A percentile compares a stretch with the other conserved stretches of the same genome.
Conservation (phyloP, 768 basidiomycete species). For the Trametes villosa region DNA sequence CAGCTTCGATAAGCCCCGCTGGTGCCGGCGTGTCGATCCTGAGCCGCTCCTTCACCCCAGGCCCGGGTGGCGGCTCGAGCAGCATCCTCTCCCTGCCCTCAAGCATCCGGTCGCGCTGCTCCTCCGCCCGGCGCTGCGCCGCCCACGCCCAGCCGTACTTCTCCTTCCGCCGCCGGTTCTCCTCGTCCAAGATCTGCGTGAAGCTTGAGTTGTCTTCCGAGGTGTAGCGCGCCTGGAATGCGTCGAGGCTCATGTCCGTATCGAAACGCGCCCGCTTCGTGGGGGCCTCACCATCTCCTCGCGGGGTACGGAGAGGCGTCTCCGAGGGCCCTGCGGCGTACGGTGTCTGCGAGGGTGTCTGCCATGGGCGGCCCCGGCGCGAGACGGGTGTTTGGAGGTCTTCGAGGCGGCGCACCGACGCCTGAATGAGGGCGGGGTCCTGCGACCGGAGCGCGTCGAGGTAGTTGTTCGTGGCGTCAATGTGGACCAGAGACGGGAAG, state of each 20-base stretch:
- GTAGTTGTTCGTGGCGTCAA: slow-evolving; percentile 88
- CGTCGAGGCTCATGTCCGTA: slow-evolving; percentile 69
- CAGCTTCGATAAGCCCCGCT: slow-evolving; percentile 55
- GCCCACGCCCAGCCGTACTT: slow-evolving; percentile 94
- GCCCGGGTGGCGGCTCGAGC: slow-evolving; percentile 63
- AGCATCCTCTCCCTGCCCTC: slow-evolving; percentile 72
- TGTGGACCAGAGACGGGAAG: slow-evolving; percentile 90
- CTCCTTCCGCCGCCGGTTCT: slow-evolving; percentile 82
- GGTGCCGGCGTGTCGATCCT: slow-evolving; percentile 61
- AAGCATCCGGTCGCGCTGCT: slow-evolving; percentile 64
- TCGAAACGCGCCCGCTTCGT: slow-evolving; percentile 65
- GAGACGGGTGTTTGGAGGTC: slow-evolving; percentile 60
- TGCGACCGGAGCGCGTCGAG: slow-evolving; percentile 77
- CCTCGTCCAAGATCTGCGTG: slow-evolving; percentile 86
- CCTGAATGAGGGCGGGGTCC: slow-evolving; percentile 76
- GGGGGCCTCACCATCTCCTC: slow-evolving; percentile 44
- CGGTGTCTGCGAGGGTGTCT: slow-evolving; percentile 68
- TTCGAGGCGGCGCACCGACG: slow-evolving; percentile 75
- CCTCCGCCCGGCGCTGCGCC: slow-evolving; percentile 81
- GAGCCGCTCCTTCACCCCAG: slow-evolving; percentile 72
- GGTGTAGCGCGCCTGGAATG: slow-evolving; percentile 90
- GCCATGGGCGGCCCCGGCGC: slow-evolving; percentile 37
- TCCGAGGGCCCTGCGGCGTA: slow-evolving; percentile 61
- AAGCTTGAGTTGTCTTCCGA: slow-evolving; percentile 99
- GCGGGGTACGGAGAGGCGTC: slow-evolving; percentile 59